Percentiles rank a stretch among this genome's conserved stretches.
These are phyloP conservation scores for Aspergillus fijiensis DNA, from an alignment of 2,329 filamentous ascomycete species.

Conservation along the genomic window DNA sequence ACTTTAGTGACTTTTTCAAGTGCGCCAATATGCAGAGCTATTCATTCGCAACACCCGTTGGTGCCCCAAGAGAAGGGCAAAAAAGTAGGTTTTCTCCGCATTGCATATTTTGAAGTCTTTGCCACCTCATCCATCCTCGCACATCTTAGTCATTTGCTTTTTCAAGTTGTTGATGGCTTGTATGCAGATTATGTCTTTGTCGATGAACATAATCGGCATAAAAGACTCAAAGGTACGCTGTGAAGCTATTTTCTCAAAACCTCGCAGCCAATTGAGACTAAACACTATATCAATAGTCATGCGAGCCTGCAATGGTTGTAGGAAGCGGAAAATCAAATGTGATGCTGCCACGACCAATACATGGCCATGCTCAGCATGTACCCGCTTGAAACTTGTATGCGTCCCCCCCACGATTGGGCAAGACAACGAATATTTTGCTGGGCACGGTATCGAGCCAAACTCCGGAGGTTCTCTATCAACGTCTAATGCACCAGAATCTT, in stretches of 20 bases:
- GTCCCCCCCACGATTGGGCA: slow-evolving; percentile 81
- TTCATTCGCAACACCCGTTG: slow-evolving; percentile 67
- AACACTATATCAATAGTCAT: slow-evolving; percentile 63
- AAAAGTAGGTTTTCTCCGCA: slow-evolving; percentile 64
- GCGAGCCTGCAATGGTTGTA: slow-evolving; percentile 94
- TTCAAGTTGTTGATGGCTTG: neutral
- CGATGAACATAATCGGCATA: slow-evolving; percentile 97
- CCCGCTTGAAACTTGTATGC: slow-evolving; percentile 87
- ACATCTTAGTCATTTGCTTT: neutral
- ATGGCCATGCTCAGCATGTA: slow-evolving; percentile 94
- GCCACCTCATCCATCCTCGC: neutral
- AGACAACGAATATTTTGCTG: slow-evolving; percentile 55
- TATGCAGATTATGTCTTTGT: slow-evolving; percentile 92
- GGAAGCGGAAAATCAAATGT: slow-evolving; percentile 95
- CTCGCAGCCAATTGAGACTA: slow-evolving; percentile 5
- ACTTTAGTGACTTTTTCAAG: neutral
- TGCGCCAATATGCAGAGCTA: slow-evolving; percentile 63
- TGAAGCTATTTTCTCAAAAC: slow-evolving; percentile 9
- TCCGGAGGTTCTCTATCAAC: slow-evolving; percentile 21
- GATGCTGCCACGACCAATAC: slow-evolving; percentile 95
- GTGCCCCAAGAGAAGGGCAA: slow-evolving; percentile 71
- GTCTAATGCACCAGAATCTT: slow-evolving; percentile 48
- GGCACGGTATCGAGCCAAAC: slow-evolving; percentile 29
- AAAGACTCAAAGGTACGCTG: slow-evolving; percentile 80
- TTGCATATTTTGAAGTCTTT: neutral